These are phyloP conservation scores for Talaromyces amestolkiae DNA, from an alignment of 2,329 filamentous ascomycete species.

Conservation along the genomic window DNA sequence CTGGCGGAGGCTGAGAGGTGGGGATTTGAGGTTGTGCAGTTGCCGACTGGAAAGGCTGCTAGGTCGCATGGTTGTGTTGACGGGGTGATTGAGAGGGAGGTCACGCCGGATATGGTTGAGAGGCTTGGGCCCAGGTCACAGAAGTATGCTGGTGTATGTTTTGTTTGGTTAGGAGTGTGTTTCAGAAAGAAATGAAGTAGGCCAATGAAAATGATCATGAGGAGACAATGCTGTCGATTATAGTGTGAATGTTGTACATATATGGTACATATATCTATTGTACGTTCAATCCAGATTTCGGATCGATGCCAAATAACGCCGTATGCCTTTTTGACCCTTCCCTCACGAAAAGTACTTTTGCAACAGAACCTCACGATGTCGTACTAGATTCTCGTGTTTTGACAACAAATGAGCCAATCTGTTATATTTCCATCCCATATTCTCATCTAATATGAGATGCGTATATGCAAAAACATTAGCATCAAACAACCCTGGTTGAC, in stretches of 20 bases:
- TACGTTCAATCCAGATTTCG: neutral
- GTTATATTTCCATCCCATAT: constrained; percentile 63
- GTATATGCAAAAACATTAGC: constrained; percentile 89
- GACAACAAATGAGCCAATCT: constrained; percentile 58
- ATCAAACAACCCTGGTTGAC: constrained; percentile 72
- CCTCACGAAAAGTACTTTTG: constrained; percentile 45
- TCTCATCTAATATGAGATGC: constrained; percentile 68
- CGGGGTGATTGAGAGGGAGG: constrained; percentile 43
- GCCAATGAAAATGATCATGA: neutral
- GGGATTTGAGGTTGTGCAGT: constrained; percentile 46
- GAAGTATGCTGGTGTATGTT: constrained; percentile 60
- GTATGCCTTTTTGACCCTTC: neutral
- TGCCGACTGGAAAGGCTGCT: constrained; percentile 19
- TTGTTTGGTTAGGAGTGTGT: constrained; percentile 54
- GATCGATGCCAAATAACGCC: neutral
- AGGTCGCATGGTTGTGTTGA: neutral
- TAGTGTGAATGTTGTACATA: constrained; percentile 17
- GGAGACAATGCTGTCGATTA: constrained; percentile 2
- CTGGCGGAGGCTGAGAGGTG: constrained; percentile 48
- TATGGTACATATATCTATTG: constrained; percentile 16
- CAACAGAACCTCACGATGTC: constrained; percentile 61
- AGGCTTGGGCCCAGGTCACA: constrained; percentile 58
- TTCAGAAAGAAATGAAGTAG: constrained; percentile 36
- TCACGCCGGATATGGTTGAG: constrained; percentile 57
- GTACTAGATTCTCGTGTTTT: constrained; percentile 61